Evolutionary conservation across 768 basidiomycete species (phyloP).

Genomic region (Hericium rajendrae): DNA sequence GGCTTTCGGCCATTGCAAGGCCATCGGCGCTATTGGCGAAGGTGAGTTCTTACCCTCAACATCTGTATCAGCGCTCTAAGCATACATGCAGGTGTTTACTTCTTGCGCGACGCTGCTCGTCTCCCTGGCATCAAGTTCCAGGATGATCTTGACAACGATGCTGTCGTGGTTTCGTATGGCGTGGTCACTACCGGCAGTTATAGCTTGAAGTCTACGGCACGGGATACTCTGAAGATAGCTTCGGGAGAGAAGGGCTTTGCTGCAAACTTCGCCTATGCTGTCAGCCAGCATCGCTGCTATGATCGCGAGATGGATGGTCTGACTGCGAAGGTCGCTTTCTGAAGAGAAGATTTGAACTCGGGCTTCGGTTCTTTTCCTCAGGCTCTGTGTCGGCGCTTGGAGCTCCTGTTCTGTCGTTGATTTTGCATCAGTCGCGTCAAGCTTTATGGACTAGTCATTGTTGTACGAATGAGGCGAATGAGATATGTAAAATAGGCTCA

Average conservation of each 20-base stretch:
- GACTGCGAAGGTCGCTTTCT: conserved; percentile 40
- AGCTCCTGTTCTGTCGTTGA: no score
- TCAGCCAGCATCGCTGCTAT: conserved; percentile 61
- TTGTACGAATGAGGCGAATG: background rate
- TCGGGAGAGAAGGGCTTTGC: conserved; percentile 42
- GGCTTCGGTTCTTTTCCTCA: background rate
- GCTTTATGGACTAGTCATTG: background rate
- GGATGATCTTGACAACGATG: conserved; percentile 22
- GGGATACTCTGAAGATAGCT: conserved; percentile 35
- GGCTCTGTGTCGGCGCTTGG: background rate
- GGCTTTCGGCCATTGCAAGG: conserved; percentile 80
- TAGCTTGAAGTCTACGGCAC: conserved; percentile 25
- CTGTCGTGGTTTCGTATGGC: conserved; percentile 46
- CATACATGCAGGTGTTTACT: conserved; percentile 31
- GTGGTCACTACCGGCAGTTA: conserved; percentile 55
- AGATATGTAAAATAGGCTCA: background rate
- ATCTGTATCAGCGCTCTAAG: background rate
- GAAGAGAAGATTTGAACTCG: background rate
- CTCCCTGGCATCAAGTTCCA: conserved; percentile 39
- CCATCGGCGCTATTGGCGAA: conserved; percentile 69
- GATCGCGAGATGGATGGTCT: conserved; percentile 54
- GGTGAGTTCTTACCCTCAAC: conserved; percentile 26
- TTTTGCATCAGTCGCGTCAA: no score
- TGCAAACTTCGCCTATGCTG: conserved; percentile 47
- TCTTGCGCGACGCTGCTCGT: conserved; percentile 37